phyloP scores from a whole-genome alignment of 2,329 filamentous ascomycete species.

The Fusarium udum region DNA sequence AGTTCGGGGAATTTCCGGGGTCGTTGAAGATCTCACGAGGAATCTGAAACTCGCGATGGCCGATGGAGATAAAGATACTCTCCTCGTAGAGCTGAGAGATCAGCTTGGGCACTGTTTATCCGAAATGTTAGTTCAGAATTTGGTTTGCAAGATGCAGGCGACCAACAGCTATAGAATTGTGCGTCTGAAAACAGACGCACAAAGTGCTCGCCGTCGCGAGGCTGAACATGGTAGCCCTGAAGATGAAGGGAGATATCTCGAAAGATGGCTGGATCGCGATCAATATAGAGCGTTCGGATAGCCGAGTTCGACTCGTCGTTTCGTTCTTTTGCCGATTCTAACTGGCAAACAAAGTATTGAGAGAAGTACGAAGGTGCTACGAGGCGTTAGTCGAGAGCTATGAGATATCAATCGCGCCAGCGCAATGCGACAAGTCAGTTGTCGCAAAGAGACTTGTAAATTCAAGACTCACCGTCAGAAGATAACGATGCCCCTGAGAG shows the following conservation, averaged over 20 bases:
- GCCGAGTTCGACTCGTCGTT: slow-evolving; percentile 59
- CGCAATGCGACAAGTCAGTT: background rate
- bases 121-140: background rate
- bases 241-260: slow-evolving; percentile 89
- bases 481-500: slow-evolving; percentile 78
- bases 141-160: background rate
- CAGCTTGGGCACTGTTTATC: slow-evolving; percentile 76
- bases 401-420: background rate
- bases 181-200: slow-evolving; percentile 94
- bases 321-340: slow-evolving; percentile 70
- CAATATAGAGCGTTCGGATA: slow-evolving; percentile 90
- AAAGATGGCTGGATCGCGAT: slow-evolving; percentile 90
- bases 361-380: slow-evolving; percentile 95
- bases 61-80: slow-evolving; percentile 91
- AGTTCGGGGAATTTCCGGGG: slow-evolving; percentile 93
- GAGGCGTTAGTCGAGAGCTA: slow-evolving; percentile 18
- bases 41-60: slow-evolving; percentile 86
- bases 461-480: slow-evolving; percentile 68
- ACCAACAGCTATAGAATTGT: slow-evolving; percentile 87
- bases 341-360: slow-evolving; percentile 87
- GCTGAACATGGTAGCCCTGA: slow-evolving; percentile 88
- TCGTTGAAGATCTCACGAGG: slow-evolving; percentile 85
- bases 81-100: slow-evolving; percentile 92
- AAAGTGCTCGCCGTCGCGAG: slow-evolving; percentile 84
- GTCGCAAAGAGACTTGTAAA: slow-evolving; percentile 3